Base-by-base conservation (phyloP, 2,329 filamentous ascomycete genomes). In the Diaporthe australafricana region DNA sequence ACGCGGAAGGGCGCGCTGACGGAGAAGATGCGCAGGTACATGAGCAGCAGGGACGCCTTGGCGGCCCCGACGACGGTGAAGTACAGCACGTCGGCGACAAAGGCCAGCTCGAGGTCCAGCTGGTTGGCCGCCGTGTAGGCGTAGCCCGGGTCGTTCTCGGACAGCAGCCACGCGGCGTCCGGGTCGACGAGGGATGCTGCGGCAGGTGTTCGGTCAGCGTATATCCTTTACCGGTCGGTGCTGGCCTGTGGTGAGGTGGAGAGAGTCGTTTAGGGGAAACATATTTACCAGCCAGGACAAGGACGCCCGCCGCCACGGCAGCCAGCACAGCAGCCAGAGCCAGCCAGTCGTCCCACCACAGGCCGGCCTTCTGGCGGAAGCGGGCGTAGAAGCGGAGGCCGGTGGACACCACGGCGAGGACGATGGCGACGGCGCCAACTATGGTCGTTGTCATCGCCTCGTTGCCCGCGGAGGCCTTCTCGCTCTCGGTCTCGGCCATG, bases 21-120 rank as follows among this genome's bases (percentile, higher is more conserved):
- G 50, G 73, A 74, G 68, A 81, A 82, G 27, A 81, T 77, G 27
- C 77, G 76, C 11, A 77, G 72, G 72, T 81, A 82, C 70, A 82
- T 76, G 48, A 78, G 73, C 7, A 82, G 65, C 25, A 81, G 79
- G 0, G 78, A 79, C 0, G 81, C 66, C 66, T 81, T 81, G 1
- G 80, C 78, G 1, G 79, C 63, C 9, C 74, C 72, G 0, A 77
- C 72, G 5, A 80, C 75, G 9, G 76, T 76, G 32, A 79, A 79
- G 60, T 82, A 82, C 8, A 80, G 72, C 11, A 80, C 70, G 3
- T 78, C 75, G 16, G 75, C 72, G 30, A 75, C 68, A 17, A 76
- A 81, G 14, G 62, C 38, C 3, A 74, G 48, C 38, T 70, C 50
- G 60, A 74, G 71, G 38, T 75, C 62, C 2, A 56, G 45, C 32